Evolutionary conservation across 345 rosid genomes (phyloP).

Genomic region (Syzygium aromaticum): DNA sequence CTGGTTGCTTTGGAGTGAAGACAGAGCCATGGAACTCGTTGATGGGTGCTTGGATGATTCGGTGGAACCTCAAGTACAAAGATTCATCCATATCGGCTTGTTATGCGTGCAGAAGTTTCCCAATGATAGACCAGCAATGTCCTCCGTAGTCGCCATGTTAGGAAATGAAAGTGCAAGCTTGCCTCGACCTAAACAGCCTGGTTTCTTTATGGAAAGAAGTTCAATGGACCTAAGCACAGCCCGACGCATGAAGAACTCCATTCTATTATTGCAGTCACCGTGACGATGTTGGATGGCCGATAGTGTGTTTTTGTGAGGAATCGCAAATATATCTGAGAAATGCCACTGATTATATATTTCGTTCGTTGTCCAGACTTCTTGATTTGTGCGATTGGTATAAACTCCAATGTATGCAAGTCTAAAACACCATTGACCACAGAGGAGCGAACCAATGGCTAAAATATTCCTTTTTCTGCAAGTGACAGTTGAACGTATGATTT

Average conservation of each 20-base stretch:
- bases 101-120: slow-evolving; percentile 20
- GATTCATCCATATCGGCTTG: slow-evolving; percentile 17
- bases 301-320: not conserved
- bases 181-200: slow-evolving; percentile 11
- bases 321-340: not conserved
- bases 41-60: slow-evolving; percentile 2
- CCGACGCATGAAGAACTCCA: not conserved
- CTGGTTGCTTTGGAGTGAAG: slow-evolving; percentile 17
- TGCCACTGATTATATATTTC: not conserved
- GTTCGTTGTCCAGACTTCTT: not conserved
- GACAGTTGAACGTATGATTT: not conserved
- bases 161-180: not conserved
- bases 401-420: not conserved
- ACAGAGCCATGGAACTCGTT: slow-evolving; percentile 4
- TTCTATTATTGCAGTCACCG: slow-evolving; percentile 1
- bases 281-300: slow-evolving; percentile 7
- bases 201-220: slow-evolving; percentile 7
- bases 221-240: not conserved
- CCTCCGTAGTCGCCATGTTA: slow-evolving; percentile 7
- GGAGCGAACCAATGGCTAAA: not conserved
- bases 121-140: slow-evolving; percentile 15
- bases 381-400: not conserved
- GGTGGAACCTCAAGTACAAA: not conserved
- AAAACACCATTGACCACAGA: not conserved
- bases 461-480: not conserved